Base-by-base conservation (phyloP, 306 rosid genomes). In the Neltuma alba region DNA sequence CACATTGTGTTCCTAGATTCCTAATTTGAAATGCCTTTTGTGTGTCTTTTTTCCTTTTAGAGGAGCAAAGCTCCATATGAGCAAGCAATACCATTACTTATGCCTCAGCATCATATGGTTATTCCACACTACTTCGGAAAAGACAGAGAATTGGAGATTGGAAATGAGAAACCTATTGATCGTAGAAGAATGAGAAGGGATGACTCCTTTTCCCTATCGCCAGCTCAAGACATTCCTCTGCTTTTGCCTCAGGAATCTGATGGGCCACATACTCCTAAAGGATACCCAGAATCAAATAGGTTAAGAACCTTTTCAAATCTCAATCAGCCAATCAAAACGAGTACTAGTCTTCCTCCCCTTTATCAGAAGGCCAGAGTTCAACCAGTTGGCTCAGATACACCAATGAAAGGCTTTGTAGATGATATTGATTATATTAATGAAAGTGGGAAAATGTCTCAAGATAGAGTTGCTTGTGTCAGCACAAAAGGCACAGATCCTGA, bases 61-160 rank as follows among this genome's bases (percentile, higher is more conserved):
- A 96, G 99, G 88, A 96, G 76, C 89, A 96, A 96, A 86, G 99
- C 99, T 88, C 96, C 92, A 70, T 72, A 96, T 67, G 99, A 96
- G 87, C 88, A 90, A 78, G 88, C 97, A 45, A 96, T 96, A 85
- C 99, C 99, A 57, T 83, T 96, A 79, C 99, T 96, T 31, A 96
- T 96, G 92, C 99, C 99, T 77, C 99, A 93, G 81, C 99, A 96
- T 41, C 99, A 96, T 87, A 96, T 96, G 99, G 97, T 96, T 72
- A 93, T 93, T 90, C 99, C 99, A 75, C 99, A 93, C 86, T 96
- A 96, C 91, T 87, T 91, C 96, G 93, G 96, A 63, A 84, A 57
- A 72, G 87, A 82, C 87, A 63, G 70, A 74, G 99, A 87, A 82
- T 44, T 81, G 75, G 86, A 88, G 83, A 77, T 76, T 64, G 92